These are phyloP conservation scores for Cicer chorassanicum DNA, from an alignment of 306 rosid genomes.

Conservation along the genomic window DNA sequence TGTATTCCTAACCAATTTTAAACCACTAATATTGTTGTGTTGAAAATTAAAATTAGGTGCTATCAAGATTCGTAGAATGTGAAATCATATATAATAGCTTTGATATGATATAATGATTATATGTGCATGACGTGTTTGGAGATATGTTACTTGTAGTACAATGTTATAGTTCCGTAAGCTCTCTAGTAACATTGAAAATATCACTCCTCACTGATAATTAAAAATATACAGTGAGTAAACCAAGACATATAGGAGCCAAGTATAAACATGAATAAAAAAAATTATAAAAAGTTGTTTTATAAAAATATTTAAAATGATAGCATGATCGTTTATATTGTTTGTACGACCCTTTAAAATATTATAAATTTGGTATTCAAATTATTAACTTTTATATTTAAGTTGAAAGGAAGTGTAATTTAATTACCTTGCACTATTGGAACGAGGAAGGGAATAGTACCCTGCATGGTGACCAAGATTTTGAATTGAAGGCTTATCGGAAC, in stretches of 20 bases:
- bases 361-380: no score
- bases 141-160: not conserved
- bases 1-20: not conserved
- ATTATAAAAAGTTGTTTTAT: not conserved
- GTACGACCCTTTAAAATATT: no score
- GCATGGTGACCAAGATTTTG: conserved; percentile 86
- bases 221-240: not conserved
- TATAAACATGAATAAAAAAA: not conserved
- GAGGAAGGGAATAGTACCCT: conserved; percentile 76
- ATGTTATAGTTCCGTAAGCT: not conserved
- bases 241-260: not conserved
- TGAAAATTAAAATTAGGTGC: no score
- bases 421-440: conserved; percentile 76
- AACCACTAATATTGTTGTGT: not conserved
- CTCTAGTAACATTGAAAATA: not conserved
- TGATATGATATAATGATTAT: not conserved
- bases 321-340: no score
- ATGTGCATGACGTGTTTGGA: not conserved
- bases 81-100: no score
- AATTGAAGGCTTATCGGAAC: conserved; percentile 52
- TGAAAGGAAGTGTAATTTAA: no score
- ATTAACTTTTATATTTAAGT: no score
- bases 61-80: no score
- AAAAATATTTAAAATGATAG: not conserved
- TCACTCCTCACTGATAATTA: not conserved